Percentiles rank a stretch among this genome's conserved stretches.
These are phyloP conservation scores for Plantago lanceolata DNA, from an alignment of 305 asterid genomes.

Conservation along the genomic window DNA sequence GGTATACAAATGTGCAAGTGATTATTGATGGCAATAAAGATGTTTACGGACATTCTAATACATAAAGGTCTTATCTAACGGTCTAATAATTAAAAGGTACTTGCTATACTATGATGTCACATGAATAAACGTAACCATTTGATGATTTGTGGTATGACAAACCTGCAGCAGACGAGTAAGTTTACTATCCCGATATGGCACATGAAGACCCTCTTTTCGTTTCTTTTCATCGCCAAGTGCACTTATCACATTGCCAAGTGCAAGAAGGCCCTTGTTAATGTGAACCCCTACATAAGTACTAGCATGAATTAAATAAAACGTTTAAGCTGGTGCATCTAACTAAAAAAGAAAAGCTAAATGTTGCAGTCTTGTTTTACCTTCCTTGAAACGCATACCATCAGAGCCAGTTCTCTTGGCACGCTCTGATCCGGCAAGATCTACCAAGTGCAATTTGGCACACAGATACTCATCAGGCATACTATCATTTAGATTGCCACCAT, in stretches of 20 bases:
- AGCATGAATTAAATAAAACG: constrained; percentile 8
- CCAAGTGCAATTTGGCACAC: constrained; percentile 97
- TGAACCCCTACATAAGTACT: constrained; percentile 67
- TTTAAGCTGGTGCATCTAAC: not conserved
- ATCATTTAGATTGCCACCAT: constrained; percentile 48
- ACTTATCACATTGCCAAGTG: constrained; percentile 96
- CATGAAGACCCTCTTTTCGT: constrained; percentile 90
- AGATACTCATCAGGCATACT: constrained; percentile 85
- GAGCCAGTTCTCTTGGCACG: constrained; percentile 99
- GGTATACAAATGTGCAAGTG: not conserved
- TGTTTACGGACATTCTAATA: no score
- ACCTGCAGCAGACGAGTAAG: constrained; percentile 99
- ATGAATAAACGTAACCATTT: constrained; percentile 6
- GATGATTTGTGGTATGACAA: constrained; percentile 22
- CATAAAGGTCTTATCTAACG: not conserved
- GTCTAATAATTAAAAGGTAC: not conserved
- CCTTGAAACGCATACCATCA: constrained; percentile 96
- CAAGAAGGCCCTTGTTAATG: constrained; percentile 96
- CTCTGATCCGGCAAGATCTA: constrained; percentile 99
- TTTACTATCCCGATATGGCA: constrained; percentile 98
- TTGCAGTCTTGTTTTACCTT: constrained; percentile 45
- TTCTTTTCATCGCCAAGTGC: constrained; percentile 99
- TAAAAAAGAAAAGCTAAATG: constrained; percentile 15
- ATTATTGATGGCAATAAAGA: not conserved
- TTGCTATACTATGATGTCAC: not conserved